Conservation (phyloP, 2,329 filamentous ascomycete genomes). For the Drechslerella coelobrocha region DNA sequence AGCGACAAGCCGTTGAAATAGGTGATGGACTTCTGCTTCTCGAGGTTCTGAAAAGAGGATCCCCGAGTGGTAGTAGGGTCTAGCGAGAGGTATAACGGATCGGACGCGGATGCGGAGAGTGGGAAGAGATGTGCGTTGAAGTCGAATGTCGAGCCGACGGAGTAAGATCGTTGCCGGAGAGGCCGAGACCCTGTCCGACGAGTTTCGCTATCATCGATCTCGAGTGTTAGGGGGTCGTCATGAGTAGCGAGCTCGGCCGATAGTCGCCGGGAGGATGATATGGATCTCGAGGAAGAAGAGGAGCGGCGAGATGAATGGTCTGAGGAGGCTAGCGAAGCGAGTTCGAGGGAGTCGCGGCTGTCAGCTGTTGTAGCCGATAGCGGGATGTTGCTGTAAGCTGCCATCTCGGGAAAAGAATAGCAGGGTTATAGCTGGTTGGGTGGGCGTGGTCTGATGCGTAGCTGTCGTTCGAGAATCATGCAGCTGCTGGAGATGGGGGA, state of each 20-base stretch:
- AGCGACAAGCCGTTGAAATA: constrained; percentile 92
- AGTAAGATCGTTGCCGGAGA: constrained; percentile 74
- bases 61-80: constrained; percentile 65
- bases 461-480: neutral
- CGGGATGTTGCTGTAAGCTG: constrained; percentile 43
- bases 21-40: constrained; percentile 94
- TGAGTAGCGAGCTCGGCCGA: constrained; percentile 73
- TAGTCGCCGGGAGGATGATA: constrained; percentile 87
- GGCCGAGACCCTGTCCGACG: constrained; percentile 53
- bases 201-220: constrained; percentile 54
- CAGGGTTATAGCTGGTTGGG: too few relatives aligned
- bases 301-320: constrained; percentile 70
- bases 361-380: constrained; percentile 55
- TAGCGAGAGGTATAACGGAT: constrained; percentile 80
- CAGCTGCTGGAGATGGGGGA: neutral
- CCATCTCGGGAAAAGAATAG: constrained; percentile 3
- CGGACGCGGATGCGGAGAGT: constrained; percentile 77
- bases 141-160: constrained; percentile 90
- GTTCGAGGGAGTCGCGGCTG: constrained; percentile 87
- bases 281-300: constrained; percentile 77
- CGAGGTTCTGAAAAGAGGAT: constrained; percentile 71
- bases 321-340: constrained; percentile 90
- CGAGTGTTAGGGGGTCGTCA: constrained; percentile 73
- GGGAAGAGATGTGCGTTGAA: constrained; percentile 94
- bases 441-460: too few relatives aligned